Evolutionary conservation across 2,329 filamentous ascomycete species (phyloP).

Genomic region (Pestalotiopsis sp.): DNA sequence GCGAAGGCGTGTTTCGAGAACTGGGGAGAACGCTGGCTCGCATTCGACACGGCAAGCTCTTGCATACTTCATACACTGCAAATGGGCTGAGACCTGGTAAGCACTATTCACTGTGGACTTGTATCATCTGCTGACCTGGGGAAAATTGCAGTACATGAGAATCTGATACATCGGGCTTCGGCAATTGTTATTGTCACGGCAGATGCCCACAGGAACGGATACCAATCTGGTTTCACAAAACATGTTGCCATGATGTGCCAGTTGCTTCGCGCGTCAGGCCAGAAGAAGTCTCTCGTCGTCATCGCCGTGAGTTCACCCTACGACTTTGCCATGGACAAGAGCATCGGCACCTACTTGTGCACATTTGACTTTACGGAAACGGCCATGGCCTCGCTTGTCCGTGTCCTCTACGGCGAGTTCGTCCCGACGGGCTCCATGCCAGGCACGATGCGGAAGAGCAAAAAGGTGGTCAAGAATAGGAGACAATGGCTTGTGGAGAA

Average conservation of each 20-base stretch:
- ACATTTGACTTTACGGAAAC: slow-evolving; percentile 97
- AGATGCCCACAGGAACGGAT: slow-evolving; percentile 90
- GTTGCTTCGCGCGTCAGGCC: slow-evolving; percentile 73
- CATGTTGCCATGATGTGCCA: slow-evolving; percentile 96
- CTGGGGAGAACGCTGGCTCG: slow-evolving; percentile 86
- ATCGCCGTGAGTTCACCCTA: slow-evolving; percentile 95
- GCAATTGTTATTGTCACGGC: slow-evolving; percentile 91
- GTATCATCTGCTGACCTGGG: slow-evolving; percentile 15
- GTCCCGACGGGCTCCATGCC: slow-evolving; percentile 62
- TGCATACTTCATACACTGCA: slow-evolving; percentile 94
- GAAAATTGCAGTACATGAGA: slow-evolving; percentile 72
- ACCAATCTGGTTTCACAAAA: slow-evolving; percentile 93
- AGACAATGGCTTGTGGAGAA: slow-evolving; percentile 94
- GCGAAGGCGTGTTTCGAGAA: slow-evolving; percentile 90
- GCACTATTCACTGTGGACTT: slow-evolving; percentile 8
- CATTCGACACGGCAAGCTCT: slow-evolving; percentile 80
- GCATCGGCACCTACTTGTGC: slow-evolving; percentile 90
- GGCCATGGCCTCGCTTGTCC: slow-evolving; percentile 81
- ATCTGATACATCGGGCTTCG: slow-evolving; percentile 84
- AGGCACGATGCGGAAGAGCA: slow-evolving; percentile 81
- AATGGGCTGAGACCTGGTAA: slow-evolving; percentile 81
- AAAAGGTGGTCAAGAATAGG: slow-evolving; percentile 84
- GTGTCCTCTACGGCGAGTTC: slow-evolving; percentile 79
- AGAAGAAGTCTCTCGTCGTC: slow-evolving; percentile 88
- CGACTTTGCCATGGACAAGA: slow-evolving; percentile 91